These are phyloP conservation scores for Pythium sukuiense DNA, from an alignment of 352 stramenopile genomes.

Conservation along the genomic window DNA sequence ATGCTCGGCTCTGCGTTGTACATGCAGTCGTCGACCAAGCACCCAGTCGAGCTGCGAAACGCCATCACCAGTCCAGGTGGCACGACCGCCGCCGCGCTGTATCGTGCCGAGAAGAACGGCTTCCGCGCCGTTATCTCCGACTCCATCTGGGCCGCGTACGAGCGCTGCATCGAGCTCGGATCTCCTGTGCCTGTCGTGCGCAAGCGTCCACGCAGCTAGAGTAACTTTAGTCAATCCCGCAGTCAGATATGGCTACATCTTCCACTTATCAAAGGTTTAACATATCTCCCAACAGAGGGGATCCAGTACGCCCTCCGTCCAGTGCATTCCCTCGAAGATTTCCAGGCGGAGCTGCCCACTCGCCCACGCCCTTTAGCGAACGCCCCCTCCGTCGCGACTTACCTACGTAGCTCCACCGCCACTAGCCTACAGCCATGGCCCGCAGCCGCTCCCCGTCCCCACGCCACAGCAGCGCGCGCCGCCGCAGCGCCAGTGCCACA, in stretches of 20 bases:
- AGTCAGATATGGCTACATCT: not conserved
- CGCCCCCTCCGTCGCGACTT: not conserved
- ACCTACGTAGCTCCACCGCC: not conserved
- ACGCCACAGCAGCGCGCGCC: conserved; percentile 33
- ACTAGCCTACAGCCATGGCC: conserved; percentile 8
- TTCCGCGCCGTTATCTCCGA: conserved; percentile 93
- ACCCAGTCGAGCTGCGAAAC: conserved; percentile 92
- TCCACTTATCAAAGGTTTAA: not conserved
- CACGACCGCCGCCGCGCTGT: conserved; percentile 93
- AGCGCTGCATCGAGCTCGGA: conserved; percentile 92
- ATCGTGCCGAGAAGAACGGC: conserved; percentile 95
- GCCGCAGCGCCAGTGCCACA: conserved; percentile 24
- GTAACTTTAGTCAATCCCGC: conserved; percentile 9
- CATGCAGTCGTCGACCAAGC: conserved; percentile 89
- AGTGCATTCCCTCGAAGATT: conserved; percentile 5
- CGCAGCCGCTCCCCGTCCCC: conserved; percentile 49
- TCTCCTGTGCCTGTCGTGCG: conserved; percentile 69
- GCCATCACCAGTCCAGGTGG: conserved; percentile 93
- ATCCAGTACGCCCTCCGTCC: not conserved
- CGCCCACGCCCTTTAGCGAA: not conserved
- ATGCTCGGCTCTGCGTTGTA: conserved; percentile 93
- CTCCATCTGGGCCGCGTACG: conserved; percentile 96
- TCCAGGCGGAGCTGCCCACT: no score
- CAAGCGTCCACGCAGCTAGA: conserved; percentile 57
- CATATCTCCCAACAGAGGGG: not conserved